phyloP scores from a whole-genome alignment of 2,329 filamentous ascomycete genomes.

The Aspergillus sp. region DNA sequence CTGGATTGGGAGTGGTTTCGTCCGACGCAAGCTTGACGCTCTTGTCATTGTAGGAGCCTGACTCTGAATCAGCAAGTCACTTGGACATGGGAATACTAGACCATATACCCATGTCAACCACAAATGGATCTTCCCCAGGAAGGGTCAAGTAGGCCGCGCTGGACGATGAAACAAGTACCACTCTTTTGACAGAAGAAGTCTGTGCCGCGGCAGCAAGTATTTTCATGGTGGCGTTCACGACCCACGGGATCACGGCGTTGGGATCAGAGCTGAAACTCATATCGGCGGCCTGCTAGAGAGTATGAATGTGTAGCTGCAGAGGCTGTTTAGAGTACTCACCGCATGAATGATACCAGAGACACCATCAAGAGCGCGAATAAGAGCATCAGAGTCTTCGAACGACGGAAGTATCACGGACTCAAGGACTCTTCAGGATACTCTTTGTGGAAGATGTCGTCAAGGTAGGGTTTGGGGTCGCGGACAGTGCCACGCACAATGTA shows the following conservation, averaged over 20 bases:
- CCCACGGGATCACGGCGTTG: slow-evolving; percentile 7
- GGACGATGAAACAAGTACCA: slow-evolving; percentile 20
- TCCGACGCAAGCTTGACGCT: slow-evolving; percentile 7
- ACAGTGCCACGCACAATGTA: slow-evolving; percentile 45
- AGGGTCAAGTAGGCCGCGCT: slow-evolving; percentile 6
- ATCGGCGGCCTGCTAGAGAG: slow-evolving; percentile 7
- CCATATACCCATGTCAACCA: slow-evolving; percentile 11
- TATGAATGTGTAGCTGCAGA: neutral
- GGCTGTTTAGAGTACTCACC: neutral
- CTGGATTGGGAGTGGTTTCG: neutral
- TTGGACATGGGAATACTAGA: neutral
- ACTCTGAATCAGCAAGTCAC: slow-evolving; percentile 1
- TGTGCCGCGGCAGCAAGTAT: slow-evolving; percentile 12
- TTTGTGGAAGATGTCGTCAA: slow-evolving; percentile 24
- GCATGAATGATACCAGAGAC: neutral
- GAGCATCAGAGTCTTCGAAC: neutral
- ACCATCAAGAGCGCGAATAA: neutral
- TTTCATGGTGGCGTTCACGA: slow-evolving; percentile 7
- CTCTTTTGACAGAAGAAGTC: slow-evolving; percentile 9
- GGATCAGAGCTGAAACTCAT: slow-evolving; percentile 11
- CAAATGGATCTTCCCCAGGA: slow-evolving; percentile 2
- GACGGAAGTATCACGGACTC: neutral
- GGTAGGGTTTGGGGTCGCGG: slow-evolving; percentile 34
- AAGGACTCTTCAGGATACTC: slow-evolving; percentile 8
- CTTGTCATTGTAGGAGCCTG: slow-evolving; percentile 11